These are phyloP conservation scores for Grammothele lineata DNA, from an alignment of 768 basidiomycete genomes.

Conservation along the genomic window DNA sequence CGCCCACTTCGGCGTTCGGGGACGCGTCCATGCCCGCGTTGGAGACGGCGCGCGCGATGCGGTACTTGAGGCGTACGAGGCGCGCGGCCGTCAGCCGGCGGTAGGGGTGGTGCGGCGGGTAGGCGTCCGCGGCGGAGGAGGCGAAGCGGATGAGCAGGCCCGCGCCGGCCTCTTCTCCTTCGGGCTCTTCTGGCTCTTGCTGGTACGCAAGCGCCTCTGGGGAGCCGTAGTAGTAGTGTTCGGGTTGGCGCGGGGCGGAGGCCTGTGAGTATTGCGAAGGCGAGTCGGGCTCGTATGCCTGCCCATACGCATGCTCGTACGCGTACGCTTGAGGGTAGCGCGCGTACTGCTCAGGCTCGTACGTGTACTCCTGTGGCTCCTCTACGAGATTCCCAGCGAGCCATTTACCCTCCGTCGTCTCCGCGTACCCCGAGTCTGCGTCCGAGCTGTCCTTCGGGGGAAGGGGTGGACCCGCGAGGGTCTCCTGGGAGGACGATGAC, in stretches of 20 bases:
- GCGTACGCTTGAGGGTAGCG: background rate
- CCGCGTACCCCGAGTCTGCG: too few species aligned
- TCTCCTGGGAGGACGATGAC: slow-evolving; percentile 3
- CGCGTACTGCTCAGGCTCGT: too few species aligned
- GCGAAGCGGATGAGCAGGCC: slow-evolving; percentile 25
- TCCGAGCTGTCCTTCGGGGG: background rate
- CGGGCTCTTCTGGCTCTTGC: too few species aligned
- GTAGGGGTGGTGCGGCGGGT: slow-evolving; percentile 7
- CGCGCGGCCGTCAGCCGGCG: slow-evolving; percentile 20
- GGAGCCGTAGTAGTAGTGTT: too few species aligned
- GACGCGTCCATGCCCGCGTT: slow-evolving; percentile 38
- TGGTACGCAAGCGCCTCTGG: too few species aligned
- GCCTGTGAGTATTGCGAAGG: too few species aligned
- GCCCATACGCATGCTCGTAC: background rate
- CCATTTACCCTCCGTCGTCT: too few species aligned
- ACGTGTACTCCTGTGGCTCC: too few species aligned
- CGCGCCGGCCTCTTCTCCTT: slow-evolving; percentile 7
- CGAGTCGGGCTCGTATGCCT: too few species aligned
- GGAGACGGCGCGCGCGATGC: slow-evolving; percentile 34
- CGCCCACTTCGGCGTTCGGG: slow-evolving; percentile 15
- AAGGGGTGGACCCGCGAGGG: slow-evolving; percentile 8
- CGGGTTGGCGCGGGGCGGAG: too few species aligned
- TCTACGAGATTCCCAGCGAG: too few species aligned
- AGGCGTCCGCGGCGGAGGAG: slow-evolving; percentile 5
- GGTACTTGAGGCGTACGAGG: slow-evolving; percentile 28